A percentile compares a stretch with the other conserved stretches of the same genome.
Conservation (phyloP, 106 monocot species). For the Dactylorhiza incarnata region DNA sequence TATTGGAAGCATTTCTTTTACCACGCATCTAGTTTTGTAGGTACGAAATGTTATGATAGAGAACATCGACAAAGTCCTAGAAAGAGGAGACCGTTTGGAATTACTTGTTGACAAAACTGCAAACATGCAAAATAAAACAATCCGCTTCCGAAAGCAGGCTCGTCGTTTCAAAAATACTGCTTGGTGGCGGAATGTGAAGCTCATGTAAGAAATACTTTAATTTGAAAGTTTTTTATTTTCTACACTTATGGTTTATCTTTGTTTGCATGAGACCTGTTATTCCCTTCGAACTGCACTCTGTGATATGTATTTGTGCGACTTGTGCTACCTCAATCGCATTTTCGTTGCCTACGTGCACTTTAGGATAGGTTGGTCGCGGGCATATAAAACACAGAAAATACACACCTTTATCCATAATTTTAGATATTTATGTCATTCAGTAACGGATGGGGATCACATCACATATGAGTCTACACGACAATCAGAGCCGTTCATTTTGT, state of each 20-base stretch:
- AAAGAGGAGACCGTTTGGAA: conserved; percentile 96
- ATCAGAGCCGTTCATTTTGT: too few relatives aligned
- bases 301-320: background rate
- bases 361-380: background rate
- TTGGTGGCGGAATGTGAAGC: conserved; percentile 96
- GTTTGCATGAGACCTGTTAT: background rate
- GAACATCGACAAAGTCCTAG: conserved; percentile 95
- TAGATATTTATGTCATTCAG: too few relatives aligned
- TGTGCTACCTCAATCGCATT: background rate
- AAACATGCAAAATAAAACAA: conserved; percentile 85
- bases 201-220: conserved; percentile 37
- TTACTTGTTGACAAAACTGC: conserved; percentile 89
- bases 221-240: background rate
- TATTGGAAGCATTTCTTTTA: background rate
- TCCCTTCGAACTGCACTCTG: background rate
- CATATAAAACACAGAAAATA: too few relatives aligned
- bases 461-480: too few relatives aligned
- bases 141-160: conserved; percentile 86
- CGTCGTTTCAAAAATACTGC: conserved; percentile 70
- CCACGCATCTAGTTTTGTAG: conserved; percentile 18
- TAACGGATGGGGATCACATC: too few relatives aligned
- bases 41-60: conserved; percentile 97
- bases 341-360: background rate
- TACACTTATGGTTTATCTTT: background rate
- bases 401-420: too few relatives aligned